Percentiles rank a stretch among this genome's conserved stretches.
phyloP scores from a whole-genome alignment of 805 yeast genomes.

The Debaryomyces hansenii region DNA sequence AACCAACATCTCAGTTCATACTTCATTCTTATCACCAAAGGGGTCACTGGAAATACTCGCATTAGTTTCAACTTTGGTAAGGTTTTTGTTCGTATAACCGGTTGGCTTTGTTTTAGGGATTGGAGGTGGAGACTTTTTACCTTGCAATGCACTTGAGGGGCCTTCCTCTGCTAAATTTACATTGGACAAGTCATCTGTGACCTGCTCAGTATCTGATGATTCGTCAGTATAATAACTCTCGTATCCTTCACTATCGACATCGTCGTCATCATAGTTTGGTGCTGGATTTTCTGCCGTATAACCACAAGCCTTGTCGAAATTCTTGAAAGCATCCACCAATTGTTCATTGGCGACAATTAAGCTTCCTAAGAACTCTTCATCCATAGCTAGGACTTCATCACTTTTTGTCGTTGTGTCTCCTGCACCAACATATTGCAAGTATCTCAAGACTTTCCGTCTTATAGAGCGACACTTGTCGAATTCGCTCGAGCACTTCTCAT shows the following conservation, averaged over 20 bases:
- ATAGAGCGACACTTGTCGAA: constrained; percentile 75
- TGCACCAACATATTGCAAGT: constrained; percentile 75
- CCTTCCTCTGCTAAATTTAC: not conserved
- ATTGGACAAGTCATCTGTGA: constrained; percentile 30
- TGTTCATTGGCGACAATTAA: constrained; percentile 89
- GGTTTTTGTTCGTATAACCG: not conserved
- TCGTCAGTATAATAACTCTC: constrained; percentile 41
- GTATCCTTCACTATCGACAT: constrained; percentile 28
- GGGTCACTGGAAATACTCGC: constrained; percentile 35
- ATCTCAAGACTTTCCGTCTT: constrained; percentile 76
- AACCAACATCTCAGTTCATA: not conserved
- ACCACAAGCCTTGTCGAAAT: constrained; percentile 59
- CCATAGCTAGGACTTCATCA: constrained; percentile 31
- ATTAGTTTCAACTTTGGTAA: constrained; percentile 23
- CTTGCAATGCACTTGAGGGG: not conserved
- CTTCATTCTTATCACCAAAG: constrained; percentile 36
- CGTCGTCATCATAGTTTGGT: constrained; percentile 26
- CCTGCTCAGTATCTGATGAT: constrained; percentile 24
- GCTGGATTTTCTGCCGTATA: constrained; percentile 40
- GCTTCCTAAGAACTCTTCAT: constrained; percentile 86
- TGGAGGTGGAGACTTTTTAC: constrained; percentile 23
- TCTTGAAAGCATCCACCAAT: constrained; percentile 68
- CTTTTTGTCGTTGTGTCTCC: constrained; percentile 34
- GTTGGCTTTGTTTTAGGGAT: constrained; percentile 16
- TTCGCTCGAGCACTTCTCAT: constrained; percentile 55